These are phyloP conservation scores for Kitagawia praeruptora DNA, from an alignment of 129 eudicot genomes.

Conservation along the genomic window DNA sequence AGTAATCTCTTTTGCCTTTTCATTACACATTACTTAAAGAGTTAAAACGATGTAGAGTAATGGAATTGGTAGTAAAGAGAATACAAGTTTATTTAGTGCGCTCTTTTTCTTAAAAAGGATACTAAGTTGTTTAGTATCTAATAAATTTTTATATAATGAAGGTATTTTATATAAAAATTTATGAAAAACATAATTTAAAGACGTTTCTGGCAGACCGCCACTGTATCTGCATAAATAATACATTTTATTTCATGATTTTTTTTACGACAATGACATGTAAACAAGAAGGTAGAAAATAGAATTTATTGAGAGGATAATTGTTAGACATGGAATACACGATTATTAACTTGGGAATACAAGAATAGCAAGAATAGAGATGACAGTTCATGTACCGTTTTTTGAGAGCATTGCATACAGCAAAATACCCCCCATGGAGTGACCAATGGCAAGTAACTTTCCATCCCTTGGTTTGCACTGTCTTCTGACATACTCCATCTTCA, in stretches of 20 bases:
- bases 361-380: constrained; percentile 1
- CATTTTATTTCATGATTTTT: background rate
- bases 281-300: background rate
- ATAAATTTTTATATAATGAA: background rate
- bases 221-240: background rate
- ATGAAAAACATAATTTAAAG: background rate
- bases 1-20: background rate
- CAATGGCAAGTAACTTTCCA: constrained; percentile 74
- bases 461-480: constrained; percentile 50
- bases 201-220: background rate
- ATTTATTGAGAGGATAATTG: background rate
- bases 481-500: constrained; percentile 65
- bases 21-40: background rate
- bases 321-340: background rate
- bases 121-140: background rate
- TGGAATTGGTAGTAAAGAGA: background rate
- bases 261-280: too few relatives aligned
- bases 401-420: constrained; percentile 66
- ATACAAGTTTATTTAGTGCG: background rate
- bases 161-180: background rate
- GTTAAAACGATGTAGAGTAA: background rate
- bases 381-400: constrained; percentile 33
- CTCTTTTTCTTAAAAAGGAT: background rate
- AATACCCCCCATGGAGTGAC: constrained; percentile 89
- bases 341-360: background rate